Evolutionary conservation across 2,329 filamentous ascomycete genomes (phyloP).

Genomic region (Aspergillus sp.): DNA sequence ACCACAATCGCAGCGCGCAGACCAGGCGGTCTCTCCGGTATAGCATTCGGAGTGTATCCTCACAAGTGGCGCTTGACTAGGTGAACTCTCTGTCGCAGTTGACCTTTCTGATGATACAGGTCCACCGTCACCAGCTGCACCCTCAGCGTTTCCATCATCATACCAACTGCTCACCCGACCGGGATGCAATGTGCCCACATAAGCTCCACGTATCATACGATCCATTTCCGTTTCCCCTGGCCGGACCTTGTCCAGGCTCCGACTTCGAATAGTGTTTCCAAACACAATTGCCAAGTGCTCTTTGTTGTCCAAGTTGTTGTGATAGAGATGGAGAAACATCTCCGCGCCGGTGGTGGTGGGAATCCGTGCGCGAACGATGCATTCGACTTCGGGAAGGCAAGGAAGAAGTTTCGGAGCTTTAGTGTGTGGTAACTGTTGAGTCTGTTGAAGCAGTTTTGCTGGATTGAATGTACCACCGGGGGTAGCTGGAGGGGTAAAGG

Average conservation of each 20-base stretch:
- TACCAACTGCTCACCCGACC: conserved; percentile 76
- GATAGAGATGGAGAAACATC: conserved; percentile 96
- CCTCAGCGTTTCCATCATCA: conserved; percentile 39
- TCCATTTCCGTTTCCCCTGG: conserved; percentile 54
- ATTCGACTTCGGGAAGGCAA: conserved; percentile 80
- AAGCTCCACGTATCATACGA: conserved; percentile 91
- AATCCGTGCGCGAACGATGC: conserved; percentile 90
- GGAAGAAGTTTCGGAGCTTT: conserved; percentile 72
- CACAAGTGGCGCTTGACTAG: conserved; percentile 67
- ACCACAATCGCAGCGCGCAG: conserved; percentile 93
- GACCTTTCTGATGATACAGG: conserved; percentile 12
- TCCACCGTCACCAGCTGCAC: conserved; percentile 8
- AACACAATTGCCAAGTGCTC: conserved; percentile 98
- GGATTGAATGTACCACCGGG: conserved; percentile 42
- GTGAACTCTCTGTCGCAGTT: conserved; percentile 21
- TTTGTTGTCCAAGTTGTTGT: conserved; percentile 89
- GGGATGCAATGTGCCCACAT: conserved; percentile 82
- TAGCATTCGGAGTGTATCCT: conserved; percentile 98
- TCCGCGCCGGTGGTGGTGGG: conserved; percentile 88
- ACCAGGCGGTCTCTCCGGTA: conserved; percentile 98
- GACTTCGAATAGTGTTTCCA: conserved; percentile 77
- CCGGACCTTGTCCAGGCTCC: conserved; percentile 53
- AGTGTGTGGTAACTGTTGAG: conserved; percentile 34
- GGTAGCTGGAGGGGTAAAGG: conserved; percentile 51
- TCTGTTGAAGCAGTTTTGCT: conserved; percentile 31